Evolutionary conservation across 495 filamentous ascomycete genomes (phyloP), one percentile per base, ranked within the genome.

Genomic region (Acidomyces sp.): DNA sequence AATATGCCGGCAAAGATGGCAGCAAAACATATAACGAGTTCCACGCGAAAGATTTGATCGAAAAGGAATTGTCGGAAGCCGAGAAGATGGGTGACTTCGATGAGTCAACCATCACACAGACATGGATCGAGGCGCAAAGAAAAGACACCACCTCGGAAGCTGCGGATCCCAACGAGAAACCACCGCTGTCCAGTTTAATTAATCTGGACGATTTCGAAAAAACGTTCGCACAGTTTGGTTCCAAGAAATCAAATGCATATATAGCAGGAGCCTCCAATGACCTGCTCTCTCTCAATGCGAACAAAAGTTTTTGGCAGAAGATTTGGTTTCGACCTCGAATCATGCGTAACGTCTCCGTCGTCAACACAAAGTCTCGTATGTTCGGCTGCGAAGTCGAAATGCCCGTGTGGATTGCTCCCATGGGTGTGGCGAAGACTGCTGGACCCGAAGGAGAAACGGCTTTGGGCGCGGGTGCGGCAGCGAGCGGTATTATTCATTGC

Each of bases 231-330:
- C 64, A 63, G 16, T 76, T 69, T 12, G 65, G 80, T 25, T 71
- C 66, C 20, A 63, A 68, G 16, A 92, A 92, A 55, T 72, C 85
- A 9, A 83, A 79, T 74, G 85, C 85, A 0, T 93, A 87, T 61
- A 78, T 82, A 52, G 80, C 79, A 24, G 82, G 78, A 26, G 83
- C 82, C 10, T 82, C 85, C 5, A 87, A 80, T 0, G 84, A 92
- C 58, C 60, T 77, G 0, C 56, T 81, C 41, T 85, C 83, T 0
- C 70, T 74, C 15, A 53, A 69, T 6, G 64, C 69, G 16, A 79
- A 79, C 47, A 69, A 65, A 34, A 56, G 56, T 0, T 64, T 62
- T 38, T 86, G 82, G 53, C 59, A 72, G 27, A 64, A 70, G 10
- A 78, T 90, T 47, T 69, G 70, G 61, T 70, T 88, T 36, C 75